Evolutionary conservation across 2,329 filamentous ascomycete genomes (phyloP), one percentile per base, ranked within the genome.

Genomic region (Leptographium procerum): DNA sequence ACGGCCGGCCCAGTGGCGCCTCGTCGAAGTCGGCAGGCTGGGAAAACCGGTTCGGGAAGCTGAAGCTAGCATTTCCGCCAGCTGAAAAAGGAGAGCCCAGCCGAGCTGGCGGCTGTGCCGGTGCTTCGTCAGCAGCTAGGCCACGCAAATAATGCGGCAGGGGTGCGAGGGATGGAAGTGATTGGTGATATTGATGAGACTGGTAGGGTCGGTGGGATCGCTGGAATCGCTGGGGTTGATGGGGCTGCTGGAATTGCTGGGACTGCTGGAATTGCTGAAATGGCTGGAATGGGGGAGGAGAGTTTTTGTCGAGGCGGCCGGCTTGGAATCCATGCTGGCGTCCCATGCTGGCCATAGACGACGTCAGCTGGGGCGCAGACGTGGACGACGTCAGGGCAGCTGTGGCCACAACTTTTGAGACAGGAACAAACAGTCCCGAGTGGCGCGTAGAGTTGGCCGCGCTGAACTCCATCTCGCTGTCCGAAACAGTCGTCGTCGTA

Each of bases 71-170:
- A 22, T 36, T 26, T 40, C 55, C 31, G n/a, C 13, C 40, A 6
- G n/a, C 29, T 29, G 51, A 36, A 62, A 86, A 85, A 0, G 83
- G 83, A 6, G 83, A 86, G 33, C 83, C 80, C 4, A 86, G 73
- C 8, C 81, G 76, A 16, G 59, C 60, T 1, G 57, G 57, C 4
- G 58, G 52, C n/a, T 60, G 56, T 40, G 50, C 26, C 11, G 75
- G 77, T 1, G 70, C 71, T 2, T 67, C 68, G 50, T 53, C n/a
- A 22, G 53, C n/a, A 24, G 53, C 24, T 10, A 31, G 57, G 6
- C 16, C 9, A 2, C 13, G 26, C 13, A 51, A 24, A 48, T 36
- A 55, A 9, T 8, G 51, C 22, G 11, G 47, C 54, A n/a, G n/a
- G n/a, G n/a, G n/a, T n/a, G n/a, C n/a, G n/a, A n/a, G n/a, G n/a